phyloP scores from a whole-genome alignment of 1,139 yeast species.

The Suhomyces bolitotheri region DNA sequence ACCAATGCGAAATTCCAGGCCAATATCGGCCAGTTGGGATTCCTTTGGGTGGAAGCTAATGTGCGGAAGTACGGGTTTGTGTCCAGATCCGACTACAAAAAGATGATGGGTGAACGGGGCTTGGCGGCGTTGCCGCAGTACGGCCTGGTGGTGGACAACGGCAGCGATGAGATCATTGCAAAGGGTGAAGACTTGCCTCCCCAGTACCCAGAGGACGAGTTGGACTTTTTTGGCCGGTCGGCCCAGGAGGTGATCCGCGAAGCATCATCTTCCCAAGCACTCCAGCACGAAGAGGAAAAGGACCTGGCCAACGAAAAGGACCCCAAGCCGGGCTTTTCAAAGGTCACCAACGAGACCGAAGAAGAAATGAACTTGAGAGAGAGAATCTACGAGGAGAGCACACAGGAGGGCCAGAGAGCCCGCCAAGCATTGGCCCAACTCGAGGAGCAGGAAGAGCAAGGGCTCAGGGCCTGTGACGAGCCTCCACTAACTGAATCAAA shows the following conservation, averaged over 20 bases:
- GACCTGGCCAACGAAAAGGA: slow-evolving; percentile 17
- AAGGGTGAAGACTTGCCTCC: slow-evolving; percentile 71
- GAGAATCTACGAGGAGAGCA: slow-evolving; percentile 36
- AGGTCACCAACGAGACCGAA: slow-evolving; percentile 39
- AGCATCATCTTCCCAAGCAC: slow-evolving; percentile 14
- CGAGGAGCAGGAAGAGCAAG: background rate
- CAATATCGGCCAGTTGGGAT: slow-evolving; percentile 89
- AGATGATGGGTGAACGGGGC: slow-evolving; percentile 47
- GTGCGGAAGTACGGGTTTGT: slow-evolving; percentile 93
- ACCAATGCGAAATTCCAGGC: slow-evolving; percentile 74
- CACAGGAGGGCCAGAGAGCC: slow-evolving; percentile 4
- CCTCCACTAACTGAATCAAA: too few relatives aligned
- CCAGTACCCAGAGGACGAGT: slow-evolving; percentile 48
- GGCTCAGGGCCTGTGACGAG: background rate
- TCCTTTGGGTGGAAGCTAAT: slow-evolving; percentile 93
- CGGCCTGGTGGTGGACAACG: slow-evolving; percentile 23
- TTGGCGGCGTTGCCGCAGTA: slow-evolving; percentile 45
- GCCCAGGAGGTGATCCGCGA: slow-evolving; percentile 25
- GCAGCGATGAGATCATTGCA: slow-evolving; percentile 54
- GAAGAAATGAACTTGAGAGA: slow-evolving; percentile 43
- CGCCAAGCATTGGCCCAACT: background rate
- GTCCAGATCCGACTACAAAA: slow-evolving; percentile 51
- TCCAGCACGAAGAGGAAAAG: slow-evolving; percentile 13
- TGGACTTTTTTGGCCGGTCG: slow-evolving; percentile 61
- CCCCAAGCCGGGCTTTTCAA: slow-evolving; percentile 21